A percentile compares a stretch with the other conserved stretches of the same genome.
phyloP scores from a whole-genome alignment of 805 yeast species.

The Torulaspora franciscae region DNA sequence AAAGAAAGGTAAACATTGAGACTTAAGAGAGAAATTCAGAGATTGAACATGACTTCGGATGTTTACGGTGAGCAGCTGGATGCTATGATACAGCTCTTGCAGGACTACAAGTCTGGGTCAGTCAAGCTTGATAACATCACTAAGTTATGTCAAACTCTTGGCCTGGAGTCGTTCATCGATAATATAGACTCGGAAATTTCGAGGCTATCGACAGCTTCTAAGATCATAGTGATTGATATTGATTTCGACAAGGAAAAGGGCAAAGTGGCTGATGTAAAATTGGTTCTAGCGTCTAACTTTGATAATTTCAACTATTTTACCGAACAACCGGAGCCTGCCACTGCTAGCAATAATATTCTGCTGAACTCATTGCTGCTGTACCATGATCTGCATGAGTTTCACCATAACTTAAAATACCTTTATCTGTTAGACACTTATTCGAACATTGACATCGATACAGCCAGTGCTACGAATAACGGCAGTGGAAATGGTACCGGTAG shows the following conservation, averaged over 20 bases:
- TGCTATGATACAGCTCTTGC: slow-evolving; percentile 31
- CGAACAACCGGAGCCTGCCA: slow-evolving; percentile 11
- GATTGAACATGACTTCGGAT: slow-evolving; percentile 26
- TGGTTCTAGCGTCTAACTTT: slow-evolving; percentile 36
- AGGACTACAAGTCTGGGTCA: slow-evolving; percentile 34
- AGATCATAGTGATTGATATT: slow-evolving; percentile 36
- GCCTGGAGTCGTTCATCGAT: slow-evolving; percentile 35
- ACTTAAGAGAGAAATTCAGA: not conserved
- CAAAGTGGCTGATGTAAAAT: slow-evolving; percentile 33
- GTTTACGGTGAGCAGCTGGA: slow-evolving; percentile 25
- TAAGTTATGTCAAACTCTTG: slow-evolving; percentile 34
- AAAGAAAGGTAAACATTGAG: not conserved
- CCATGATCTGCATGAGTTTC: slow-evolving; percentile 30
- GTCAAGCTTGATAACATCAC: slow-evolving; percentile 33
- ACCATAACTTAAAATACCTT: slow-evolving; percentile 32
- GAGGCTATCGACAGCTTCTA: slow-evolving; percentile 36
- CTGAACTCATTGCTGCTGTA: slow-evolving; percentile 30
- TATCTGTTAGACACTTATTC: slow-evolving; percentile 33
- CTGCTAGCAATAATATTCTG: slow-evolving; percentile 25
- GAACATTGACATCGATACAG: slow-evolving; percentile 27
- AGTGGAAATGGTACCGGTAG: slow-evolving; percentile 6
- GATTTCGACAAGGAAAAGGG: slow-evolving; percentile 29
- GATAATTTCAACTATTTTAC: slow-evolving; percentile 35
- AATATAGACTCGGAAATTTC: slow-evolving; percentile 26
- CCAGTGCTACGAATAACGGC: slow-evolving; percentile 12